Evolutionary conservation across 1,284 basidiomycete species (phyloP).

Genomic region (Trametes sp.): DNA sequence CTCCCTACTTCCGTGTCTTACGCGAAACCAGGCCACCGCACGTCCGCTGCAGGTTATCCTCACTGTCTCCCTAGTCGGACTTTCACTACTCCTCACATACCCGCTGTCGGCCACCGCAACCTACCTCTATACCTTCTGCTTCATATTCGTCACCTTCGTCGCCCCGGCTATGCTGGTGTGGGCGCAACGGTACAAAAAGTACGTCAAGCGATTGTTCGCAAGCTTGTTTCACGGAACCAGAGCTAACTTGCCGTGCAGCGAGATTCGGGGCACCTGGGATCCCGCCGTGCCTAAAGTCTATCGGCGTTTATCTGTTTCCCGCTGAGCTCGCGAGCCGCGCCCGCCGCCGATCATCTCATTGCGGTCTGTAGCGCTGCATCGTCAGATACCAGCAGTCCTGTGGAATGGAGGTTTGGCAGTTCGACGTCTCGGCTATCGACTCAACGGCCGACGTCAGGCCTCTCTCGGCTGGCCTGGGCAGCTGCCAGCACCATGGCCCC

Average conservation of each 20-base stretch:
- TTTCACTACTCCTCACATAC: conserved; percentile 59
- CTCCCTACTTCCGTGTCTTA: conserved; percentile 9
- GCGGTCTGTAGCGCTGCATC: neutral
- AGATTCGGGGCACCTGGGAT: conserved; percentile 70
- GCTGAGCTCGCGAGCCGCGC: conserved; percentile 16
- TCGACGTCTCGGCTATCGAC: conserved; percentile 1
- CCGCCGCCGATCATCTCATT: conserved; percentile 16
- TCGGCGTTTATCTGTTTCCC: conserved; percentile 40
- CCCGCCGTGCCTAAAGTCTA: conserved; percentile 69
- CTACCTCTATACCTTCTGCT: conserved; percentile 55
- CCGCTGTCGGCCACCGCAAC: conserved; percentile 62
- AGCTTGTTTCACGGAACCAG: neutral
- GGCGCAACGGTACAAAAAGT: conserved; percentile 89
- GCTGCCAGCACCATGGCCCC: neutral
- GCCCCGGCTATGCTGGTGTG: conserved; percentile 79
- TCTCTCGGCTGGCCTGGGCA: neutral
- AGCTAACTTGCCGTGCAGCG: conserved; percentile 38
- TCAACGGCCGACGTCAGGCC: conserved; percentile 1
- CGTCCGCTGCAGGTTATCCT: conserved; percentile 51
- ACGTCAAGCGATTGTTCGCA: conserved; percentile 36
- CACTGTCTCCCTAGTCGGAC: conserved; percentile 56
- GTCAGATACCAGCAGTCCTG: neutral
- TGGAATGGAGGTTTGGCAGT: neutral
- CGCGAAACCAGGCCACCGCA: conserved; percentile 25
- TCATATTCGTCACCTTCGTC: conserved; percentile 69